Evolutionary conservation across 139 green algal species (phyloP), one percentile per base, ranked within the genome.

Genomic region (Eudorina sp.): DNA sequence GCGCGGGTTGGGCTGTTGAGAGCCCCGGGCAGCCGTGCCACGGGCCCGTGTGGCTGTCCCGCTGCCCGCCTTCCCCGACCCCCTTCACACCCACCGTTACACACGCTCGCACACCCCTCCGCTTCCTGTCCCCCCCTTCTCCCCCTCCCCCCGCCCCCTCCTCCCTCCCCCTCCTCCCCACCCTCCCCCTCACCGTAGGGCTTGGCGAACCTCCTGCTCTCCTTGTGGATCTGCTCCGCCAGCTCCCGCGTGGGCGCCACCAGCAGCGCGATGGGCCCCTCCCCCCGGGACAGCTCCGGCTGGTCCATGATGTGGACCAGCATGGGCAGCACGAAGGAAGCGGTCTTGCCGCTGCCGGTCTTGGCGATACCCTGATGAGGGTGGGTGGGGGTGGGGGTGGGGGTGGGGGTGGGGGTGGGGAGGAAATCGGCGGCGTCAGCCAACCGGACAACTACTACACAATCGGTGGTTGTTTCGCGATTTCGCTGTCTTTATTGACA

Each of bases 211-310:
- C 83, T 91, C 60, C 94, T 64, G 0, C 92, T 83, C 89, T 98
- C 96, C 84, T 93, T 94, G 92, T 98, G 94, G 53, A 99, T 99
- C 91, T 99, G 97, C 90, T 98, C 94, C 27, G 96, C 95, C 45
- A 99, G 94, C 92, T 99, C 97, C 3, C 97, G 84, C 3, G 97
- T 99, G 41, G 97, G 97, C 6, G 96, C 95, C 58, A 96, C 87
- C 21, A 99, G 89, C 11, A 99, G n/a, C 0, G 69, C 97, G 64
- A 99, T 97, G 58, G 97, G 97, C 0, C 97, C 97, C 80, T 97
- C 95, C 0, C 97, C 95, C 64, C 92, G 95, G 40, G 83, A 74
- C 60, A 98, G 77, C 88, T 95, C 85, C 4, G 70, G 76, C 90
- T 97, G 94, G 60, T 95, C 94, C 91, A 95, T 94, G 73, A 96